Evolutionary conservation across 225 moss, liverwort and hornwort genomes (phyloP), one percentile per base, ranked within the genome.

Genomic region (Rhytidiadelphus loreus): DNA sequence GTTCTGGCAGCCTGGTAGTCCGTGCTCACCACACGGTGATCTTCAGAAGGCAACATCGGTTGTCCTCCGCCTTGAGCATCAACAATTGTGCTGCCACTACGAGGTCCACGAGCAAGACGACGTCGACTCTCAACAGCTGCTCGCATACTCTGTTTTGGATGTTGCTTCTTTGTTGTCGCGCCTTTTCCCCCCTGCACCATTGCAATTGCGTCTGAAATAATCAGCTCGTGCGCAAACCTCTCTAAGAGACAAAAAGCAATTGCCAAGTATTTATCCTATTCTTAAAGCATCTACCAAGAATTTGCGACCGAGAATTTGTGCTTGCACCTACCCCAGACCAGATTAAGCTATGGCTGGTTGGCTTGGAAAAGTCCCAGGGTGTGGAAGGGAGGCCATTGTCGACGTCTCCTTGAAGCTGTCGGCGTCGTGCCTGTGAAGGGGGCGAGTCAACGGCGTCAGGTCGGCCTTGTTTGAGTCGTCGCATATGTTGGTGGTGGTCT

Each of bases 1-100:
- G 97, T 99, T 21, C 96, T 95, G 39, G 97, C 95, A 53, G 96
- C 96, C 85, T 99, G 96, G 80, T 96, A 99, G 43, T 97, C 98
- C 35, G 98, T 99, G 91, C 95, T 96, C 88, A 99, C 97, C 88
- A 99, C 98, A 53, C 98, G 98, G 89, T 99, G 97, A 83, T 97
- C 98, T 89, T 99, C 97, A 12, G 96, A 95, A 28, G 97, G 97
- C 88, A 97, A 88, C 86, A 95, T 95, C 55, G 93, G 87, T 74
- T 89, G 93, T 50, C 79, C 92, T 66, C 81, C 89, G 37, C 84
- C 69, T 33, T 94, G 95, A 28, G 92, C 93, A 92, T 96, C 95
- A 58, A 92, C 92, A 86, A 92, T 89, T 22, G 91, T 86, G 56
- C 91, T 95, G 50, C 96, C 97, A 86, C 98, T 98, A 29, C 98